phyloP scores from a whole-genome alignment of 495 filamentous ascomycete species.

The Talaromyces ruber region DNA sequence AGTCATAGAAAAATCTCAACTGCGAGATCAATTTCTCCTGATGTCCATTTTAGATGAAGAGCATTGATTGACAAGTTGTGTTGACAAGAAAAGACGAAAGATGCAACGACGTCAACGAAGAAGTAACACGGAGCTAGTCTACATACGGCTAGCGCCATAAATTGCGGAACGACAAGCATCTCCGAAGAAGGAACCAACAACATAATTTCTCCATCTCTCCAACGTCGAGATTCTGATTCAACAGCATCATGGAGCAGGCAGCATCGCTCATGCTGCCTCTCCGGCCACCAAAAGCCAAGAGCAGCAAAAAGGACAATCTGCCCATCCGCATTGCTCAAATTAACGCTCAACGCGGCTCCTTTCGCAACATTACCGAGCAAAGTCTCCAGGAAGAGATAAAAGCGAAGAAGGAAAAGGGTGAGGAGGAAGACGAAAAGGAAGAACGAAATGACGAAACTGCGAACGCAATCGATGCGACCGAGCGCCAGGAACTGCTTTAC shows the following conservation, averaged over 20 bases:
- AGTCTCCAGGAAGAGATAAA: slow-evolving; percentile 52
- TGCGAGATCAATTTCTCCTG: too few species aligned
- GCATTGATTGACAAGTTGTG: not conserved
- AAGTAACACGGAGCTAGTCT: not conserved
- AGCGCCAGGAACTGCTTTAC: slow-evolving; percentile 33
- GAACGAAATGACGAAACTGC: slow-evolving; percentile 23
- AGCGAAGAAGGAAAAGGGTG: slow-evolving; percentile 29
- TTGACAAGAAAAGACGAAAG: not conserved
- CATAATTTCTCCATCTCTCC: not conserved
- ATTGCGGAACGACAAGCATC: not conserved
- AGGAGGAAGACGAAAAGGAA: slow-evolving; percentile 25
- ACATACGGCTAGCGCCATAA: not conserved
- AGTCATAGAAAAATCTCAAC: too few species aligned
- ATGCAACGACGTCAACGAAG: not conserved
- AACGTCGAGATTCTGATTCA: not conserved
- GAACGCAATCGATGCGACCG: slow-evolving; percentile 25
- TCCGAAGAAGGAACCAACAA: not conserved
- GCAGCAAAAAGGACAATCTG: slow-evolving; percentile 50
- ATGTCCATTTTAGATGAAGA: not conserved
- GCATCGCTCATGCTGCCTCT: slow-evolving; percentile 54
- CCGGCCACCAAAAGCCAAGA: slow-evolving; percentile 47
- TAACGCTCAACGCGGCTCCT: slow-evolving; percentile 64
- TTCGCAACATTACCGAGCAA: slow-evolving; percentile 59
- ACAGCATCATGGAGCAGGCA: slow-evolving; percentile 22
- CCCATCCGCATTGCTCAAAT: slow-evolving; percentile 67